These are phyloP conservation scores for Mycosphaerelloides madeirae DNA, from an alignment of 2,329 filamentous ascomycete species.

Conservation along the genomic window DNA sequence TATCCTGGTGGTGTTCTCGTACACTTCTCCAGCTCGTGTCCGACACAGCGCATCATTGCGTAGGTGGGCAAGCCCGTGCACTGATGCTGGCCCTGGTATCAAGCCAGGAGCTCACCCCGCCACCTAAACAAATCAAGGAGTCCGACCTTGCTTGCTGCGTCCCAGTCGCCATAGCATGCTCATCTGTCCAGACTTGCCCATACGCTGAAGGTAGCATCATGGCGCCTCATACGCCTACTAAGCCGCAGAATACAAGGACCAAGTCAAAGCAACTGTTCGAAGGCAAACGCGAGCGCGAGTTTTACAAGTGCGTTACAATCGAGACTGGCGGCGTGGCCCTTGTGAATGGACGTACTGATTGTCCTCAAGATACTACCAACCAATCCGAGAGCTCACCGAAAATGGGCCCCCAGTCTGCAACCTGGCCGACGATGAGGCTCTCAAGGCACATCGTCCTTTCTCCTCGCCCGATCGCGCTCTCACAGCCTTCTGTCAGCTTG, in stretches of 20 bases:
- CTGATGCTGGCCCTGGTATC: too few relatives aligned
- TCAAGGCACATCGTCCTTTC: conserved; percentile 22
- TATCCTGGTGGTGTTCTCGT: too few relatives aligned
- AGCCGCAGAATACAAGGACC: conserved; percentile 6
- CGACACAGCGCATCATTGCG: too few relatives aligned
- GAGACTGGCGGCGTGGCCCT: not conserved
- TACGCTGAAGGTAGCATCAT: conserved; percentile 7
- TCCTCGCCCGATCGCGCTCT: conserved; percentile 36
- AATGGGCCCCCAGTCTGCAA: conserved; percentile 24
- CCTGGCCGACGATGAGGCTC: conserved; percentile 19
- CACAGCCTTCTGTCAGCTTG: conserved; percentile 50
- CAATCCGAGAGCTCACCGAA: conserved; percentile 25
- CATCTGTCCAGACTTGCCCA: not conserved
- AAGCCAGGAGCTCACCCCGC: too few relatives aligned
- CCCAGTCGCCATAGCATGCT: not conserved
- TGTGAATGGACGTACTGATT: conserved; percentile 1
- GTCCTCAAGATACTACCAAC: conserved; percentile 24
- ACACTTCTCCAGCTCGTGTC: too few relatives aligned
- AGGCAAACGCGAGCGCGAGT: conserved; percentile 29
- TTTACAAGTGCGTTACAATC: conserved; percentile 23
- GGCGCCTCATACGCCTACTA: conserved; percentile 6
- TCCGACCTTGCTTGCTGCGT: too few relatives aligned
- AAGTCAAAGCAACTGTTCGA: conserved; percentile 22
- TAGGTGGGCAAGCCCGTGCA: too few relatives aligned
- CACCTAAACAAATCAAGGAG: too few relatives aligned